Evolutionary conservation across 2,329 filamentous ascomycete species (phyloP).

Genomic region (Paraphoma sp.): DNA sequence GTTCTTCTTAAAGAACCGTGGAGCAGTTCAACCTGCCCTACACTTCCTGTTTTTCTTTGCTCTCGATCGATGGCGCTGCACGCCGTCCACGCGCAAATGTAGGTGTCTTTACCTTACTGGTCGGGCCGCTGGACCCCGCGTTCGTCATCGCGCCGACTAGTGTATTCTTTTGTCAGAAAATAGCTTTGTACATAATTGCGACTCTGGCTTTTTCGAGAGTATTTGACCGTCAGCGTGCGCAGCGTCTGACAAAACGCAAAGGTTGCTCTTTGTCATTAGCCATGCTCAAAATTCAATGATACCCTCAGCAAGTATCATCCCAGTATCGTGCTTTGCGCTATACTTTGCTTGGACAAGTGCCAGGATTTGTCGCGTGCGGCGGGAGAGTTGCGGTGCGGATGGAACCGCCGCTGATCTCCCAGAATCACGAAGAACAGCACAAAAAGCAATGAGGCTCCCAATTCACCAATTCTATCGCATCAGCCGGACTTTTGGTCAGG

Average conservation of each 20-base stretch:
- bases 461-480: slow-evolving; percentile 6
- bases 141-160: not conserved
- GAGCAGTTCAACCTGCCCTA: slow-evolving; percentile 70
- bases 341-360: slow-evolving; percentile 16
- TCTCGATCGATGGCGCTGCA: slow-evolving; percentile 18
- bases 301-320: slow-evolving; percentile 15
- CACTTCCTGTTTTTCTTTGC: slow-evolving; percentile 40
- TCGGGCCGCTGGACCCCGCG: not conserved
- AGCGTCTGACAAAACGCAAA: slow-evolving; percentile 19
- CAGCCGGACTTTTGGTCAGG: slow-evolving; percentile 7
- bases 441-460: slow-evolving; percentile 20
- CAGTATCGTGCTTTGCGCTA: slow-evolving; percentile 12
- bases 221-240: slow-evolving; percentile 1
- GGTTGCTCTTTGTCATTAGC: slow-evolving; percentile 11
- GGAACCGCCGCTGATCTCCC: slow-evolving; percentile 27
- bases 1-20: slow-evolving; percentile 51
- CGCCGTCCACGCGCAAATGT: slow-evolving; percentile 17
- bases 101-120: slow-evolving; percentile 19
- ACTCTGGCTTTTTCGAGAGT: slow-evolving; percentile 9
- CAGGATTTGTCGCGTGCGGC: slow-evolving; percentile 28
- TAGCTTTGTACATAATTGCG: slow-evolving; percentile 18
- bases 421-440: slow-evolving; percentile 15
- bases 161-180: slow-evolving; percentile 14
- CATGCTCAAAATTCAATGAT: slow-evolving; percentile 3
- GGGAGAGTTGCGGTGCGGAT: slow-evolving; percentile 30